These are phyloP conservation scores for Fraxinus paxiana DNA, from an alignment of 305 asterid species.

Conservation along the genomic window DNA sequence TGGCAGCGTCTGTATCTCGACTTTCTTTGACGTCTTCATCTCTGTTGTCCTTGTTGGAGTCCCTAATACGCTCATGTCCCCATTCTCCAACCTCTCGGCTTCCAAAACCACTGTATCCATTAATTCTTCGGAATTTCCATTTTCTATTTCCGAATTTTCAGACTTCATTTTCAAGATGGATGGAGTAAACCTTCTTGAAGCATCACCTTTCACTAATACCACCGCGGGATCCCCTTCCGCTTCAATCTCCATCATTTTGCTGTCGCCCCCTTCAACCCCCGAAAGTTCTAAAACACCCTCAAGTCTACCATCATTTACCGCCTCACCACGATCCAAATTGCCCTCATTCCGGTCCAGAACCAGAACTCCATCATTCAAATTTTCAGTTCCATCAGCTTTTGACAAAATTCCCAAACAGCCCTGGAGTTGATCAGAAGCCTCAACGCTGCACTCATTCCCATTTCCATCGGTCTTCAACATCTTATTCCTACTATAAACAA, in stretches of 20 bases:
- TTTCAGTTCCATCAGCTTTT: constrained; percentile 26
- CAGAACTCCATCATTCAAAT: constrained; percentile 25
- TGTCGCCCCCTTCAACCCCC: constrained; percentile 22
- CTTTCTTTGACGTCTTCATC: constrained; percentile 62
- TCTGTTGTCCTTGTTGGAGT: constrained; percentile 51
- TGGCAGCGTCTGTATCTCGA: constrained; percentile 54
- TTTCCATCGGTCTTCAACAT: constrained; percentile 40
- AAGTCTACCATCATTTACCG: constrained; percentile 22
- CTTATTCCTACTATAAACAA: constrained; percentile 66
- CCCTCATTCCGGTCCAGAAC: background rate
- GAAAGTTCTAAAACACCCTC: constrained; percentile 26
- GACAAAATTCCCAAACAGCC: constrained; percentile 22
- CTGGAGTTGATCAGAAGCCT: constrained; percentile 24
- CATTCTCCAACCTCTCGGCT: constrained; percentile 41
- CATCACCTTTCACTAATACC: constrained; percentile 17
- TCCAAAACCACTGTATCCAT: constrained; percentile 48
- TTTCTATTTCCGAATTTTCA: constrained; percentile 31
- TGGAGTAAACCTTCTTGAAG: constrained; percentile 23
- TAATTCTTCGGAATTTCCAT: constrained; percentile 34
- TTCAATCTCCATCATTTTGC: constrained; percentile 54
- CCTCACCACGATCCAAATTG: background rate
- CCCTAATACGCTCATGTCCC: constrained; percentile 29
- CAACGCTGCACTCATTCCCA: constrained; percentile 22
- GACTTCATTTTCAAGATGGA: constrained; percentile 37
- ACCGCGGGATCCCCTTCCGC: constrained; percentile 37